Evolutionary conservation across 2,329 filamentous ascomycete species (phyloP), one percentile per base, ranked within the genome.

Genomic region (Penicillium sp.): DNA sequence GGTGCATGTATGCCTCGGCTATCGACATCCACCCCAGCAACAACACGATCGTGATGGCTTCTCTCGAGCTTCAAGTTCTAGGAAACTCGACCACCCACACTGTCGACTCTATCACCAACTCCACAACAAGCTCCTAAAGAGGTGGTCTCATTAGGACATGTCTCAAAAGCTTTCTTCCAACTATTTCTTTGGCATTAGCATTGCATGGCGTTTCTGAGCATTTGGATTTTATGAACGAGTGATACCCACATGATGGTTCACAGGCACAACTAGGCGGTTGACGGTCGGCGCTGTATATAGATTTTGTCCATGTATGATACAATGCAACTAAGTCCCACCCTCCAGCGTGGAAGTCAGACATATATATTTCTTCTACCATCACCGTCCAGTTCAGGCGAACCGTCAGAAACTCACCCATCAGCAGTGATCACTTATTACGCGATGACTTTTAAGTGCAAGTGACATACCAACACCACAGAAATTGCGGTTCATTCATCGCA

Each of bases 1-100:
- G 66, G 38, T 68, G 65, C 42, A 66, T 67, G 65, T 66, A 62
- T 54, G 56, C 52, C 7, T 58, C 58, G 3, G 65, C 51, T 8
- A 58, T 68, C 26, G 45, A 65, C 43, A 65, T 68, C 42, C 58
- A 46, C 6, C 39, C 51, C 13, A 47, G 50, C 15, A 56, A 57
- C 36, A 38, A 55, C 8, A 62, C 56, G 15, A 49, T 57, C 23
- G 49, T 57, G 23, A 42, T 60, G 47, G 38, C 52, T 16, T 31
- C 57, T 12, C 42, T 59, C n/a, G 43, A 51, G 18, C 24, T 43
- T 5, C n/a, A 49, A n/a, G 24, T 41, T 51, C 42, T 34, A 18
- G 34, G 26, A 7, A 56, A 50, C 29, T 48, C 41, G 6, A 36
- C 45, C 3, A 53, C 36, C 16, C 16, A 39, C 10, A 6, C 36